Base-by-base conservation (phyloP, 2,329 filamentous ascomycete genomes). In the Phialemonium atrogriseum region DNA sequence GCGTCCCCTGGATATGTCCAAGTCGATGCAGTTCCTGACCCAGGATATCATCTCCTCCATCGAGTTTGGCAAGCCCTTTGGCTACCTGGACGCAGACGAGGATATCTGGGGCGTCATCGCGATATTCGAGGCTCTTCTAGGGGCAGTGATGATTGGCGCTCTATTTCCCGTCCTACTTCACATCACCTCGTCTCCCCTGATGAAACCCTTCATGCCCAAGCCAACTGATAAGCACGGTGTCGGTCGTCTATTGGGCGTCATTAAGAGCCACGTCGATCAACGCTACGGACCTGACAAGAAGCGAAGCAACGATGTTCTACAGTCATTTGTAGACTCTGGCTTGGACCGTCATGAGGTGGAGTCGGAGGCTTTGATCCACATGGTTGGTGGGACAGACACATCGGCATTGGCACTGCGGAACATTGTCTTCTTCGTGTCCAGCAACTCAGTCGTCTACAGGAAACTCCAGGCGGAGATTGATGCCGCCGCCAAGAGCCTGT, bases 11-110 rank as follows among this genome's bases (percentile, higher is more conserved):
- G 62, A 70, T 37, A 44, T 69, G 30, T 56, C 57, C 9, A 45
- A 46, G 7, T 57, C 59, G 22, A 54, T 60, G 8, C 58, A 62
- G 22, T 66, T 55, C 49, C 59, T 68, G 33, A 64, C 64, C 1
- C 47, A 69, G 3, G 67, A 70, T 37, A 58, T 67, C 14, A 64
- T 69, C 33, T 62, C 56, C 22, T 55, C 56, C 19, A 39, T 70
- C 9, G 62, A 58, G 3, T 59, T 68, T 16, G 64, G 64, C 13
- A 39, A 56, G 21, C 34, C 61, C 3, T 66, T 70, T 36, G 65
- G 66, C 16, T 60, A 64, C 44, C 48, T 70, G 27, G 45, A 52
- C 7, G 52, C 51, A 10, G 59, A 70, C 44, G 40, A 47, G 4
- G 67, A 72, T 37, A 44, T 60, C 5, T 54, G 59, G 32, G 39